Conservation (phyloP, 495 filamentous ascomycete species). For the Patellaria atrata region DNA sequence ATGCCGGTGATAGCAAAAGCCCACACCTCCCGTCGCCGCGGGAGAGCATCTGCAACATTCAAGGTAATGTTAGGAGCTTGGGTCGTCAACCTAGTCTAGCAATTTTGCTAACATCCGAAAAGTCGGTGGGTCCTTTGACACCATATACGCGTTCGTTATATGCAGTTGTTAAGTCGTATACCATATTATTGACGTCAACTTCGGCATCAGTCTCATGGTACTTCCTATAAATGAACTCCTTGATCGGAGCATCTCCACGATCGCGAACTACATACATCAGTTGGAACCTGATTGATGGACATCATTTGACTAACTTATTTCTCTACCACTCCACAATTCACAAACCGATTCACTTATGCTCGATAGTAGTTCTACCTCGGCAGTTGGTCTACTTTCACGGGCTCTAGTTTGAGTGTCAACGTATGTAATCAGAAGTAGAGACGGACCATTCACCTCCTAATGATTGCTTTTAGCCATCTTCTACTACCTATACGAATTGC, state of each 20-base stretch:
- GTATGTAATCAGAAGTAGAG: not conserved
- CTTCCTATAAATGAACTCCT: not conserved
- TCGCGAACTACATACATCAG: too few relatives aligned
- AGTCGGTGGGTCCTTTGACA: too few relatives aligned
- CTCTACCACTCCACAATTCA: slow-evolving; percentile 6
- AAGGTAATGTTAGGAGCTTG: not conserved
- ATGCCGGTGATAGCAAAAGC: not conserved
- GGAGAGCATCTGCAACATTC: not conserved
- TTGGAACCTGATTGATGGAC: too few relatives aligned
- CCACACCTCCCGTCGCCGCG: not conserved
- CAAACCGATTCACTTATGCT: slow-evolving; percentile 5
- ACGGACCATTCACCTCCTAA: slow-evolving; percentile 2
- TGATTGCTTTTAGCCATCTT: slow-evolving; percentile 16
- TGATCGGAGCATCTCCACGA: slow-evolving; percentile 3
- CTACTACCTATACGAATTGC: slow-evolving; percentile 8
- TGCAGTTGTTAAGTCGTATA: not conserved
- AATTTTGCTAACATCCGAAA: not conserved
- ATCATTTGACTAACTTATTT: too few relatives aligned
- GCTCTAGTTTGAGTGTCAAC: not conserved
- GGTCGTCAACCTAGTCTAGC: not conserved
- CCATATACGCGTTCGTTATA: too few relatives aligned
- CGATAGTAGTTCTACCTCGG: slow-evolving; percentile 8
- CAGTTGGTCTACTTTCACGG: slow-evolving; percentile 1
- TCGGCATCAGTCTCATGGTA: not conserved
- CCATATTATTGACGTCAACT: not conserved